These are phyloP conservation scores for Alnus glutinosa DNA, from an alignment of 306 rosid species.

Conservation along the genomic window DNA sequence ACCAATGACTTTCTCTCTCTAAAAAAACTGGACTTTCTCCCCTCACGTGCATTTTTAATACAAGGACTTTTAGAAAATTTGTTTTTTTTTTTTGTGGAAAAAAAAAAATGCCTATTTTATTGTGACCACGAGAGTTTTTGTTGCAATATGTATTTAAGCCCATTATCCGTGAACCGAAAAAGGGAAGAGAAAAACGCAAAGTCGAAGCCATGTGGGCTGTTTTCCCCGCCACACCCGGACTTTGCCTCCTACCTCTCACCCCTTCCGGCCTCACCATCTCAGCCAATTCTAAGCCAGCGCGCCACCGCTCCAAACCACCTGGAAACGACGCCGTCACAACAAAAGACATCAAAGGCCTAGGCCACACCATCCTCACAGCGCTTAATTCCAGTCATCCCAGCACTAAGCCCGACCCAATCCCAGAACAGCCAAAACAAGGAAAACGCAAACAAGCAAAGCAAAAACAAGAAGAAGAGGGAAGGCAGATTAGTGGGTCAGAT, in stretches of 20 bases:
- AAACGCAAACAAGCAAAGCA: background rate
- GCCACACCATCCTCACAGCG: conserved; percentile 25
- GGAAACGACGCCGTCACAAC: conserved; percentile 13
- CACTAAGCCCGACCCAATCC: conserved; percentile 12
- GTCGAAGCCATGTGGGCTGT: conserved; percentile 32
- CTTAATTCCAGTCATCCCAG: conserved; percentile 29
- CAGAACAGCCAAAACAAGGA: conserved; percentile 3
- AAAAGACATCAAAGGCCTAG: conserved; percentile 26
- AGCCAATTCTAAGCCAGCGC: conserved; percentile 34
- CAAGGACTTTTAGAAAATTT: too few species aligned
- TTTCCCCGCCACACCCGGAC: conserved; percentile 11
- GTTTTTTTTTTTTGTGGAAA: too few species aligned
- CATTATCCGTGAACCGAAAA: too few species aligned
- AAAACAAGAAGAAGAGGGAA: conserved; percentile 19
- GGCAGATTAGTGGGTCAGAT: conserved; percentile 60
- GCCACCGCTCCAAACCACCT: background rate
- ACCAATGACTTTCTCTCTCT: too few species aligned
- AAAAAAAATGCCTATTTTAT: too few species aligned
- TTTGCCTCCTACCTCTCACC: conserved; percentile 13
- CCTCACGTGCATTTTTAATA: too few species aligned
- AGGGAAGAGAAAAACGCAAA: background rate
- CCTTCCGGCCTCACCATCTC: conserved; percentile 31
- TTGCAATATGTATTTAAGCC: too few species aligned
- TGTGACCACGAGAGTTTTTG: too few species aligned
- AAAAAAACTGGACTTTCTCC: too few species aligned